Evolutionary conservation across 2,329 filamentous ascomycete genomes (phyloP).

Genomic region (Aspergillus sp.): DNA sequence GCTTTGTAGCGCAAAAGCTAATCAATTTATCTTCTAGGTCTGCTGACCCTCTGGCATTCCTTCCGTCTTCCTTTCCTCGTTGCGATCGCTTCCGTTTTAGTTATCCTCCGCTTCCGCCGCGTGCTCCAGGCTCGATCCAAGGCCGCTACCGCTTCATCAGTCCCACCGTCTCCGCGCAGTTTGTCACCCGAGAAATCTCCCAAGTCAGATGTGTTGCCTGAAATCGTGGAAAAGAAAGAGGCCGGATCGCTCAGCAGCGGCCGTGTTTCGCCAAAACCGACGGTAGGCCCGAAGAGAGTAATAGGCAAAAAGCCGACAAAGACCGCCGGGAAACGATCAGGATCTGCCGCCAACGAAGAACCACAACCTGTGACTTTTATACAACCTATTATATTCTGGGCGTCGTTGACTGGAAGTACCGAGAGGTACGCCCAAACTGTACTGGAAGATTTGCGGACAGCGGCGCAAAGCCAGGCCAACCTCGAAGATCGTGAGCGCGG

Average conservation of each 20-base stretch:
- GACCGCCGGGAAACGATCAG: conserved; percentile 23
- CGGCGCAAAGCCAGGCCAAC: conserved; percentile 29
- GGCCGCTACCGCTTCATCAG: conserved; percentile 29
- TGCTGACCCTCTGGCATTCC: conserved; percentile 48
- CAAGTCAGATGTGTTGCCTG: neutral
- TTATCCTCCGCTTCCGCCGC: conserved; percentile 30
- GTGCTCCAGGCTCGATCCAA: conserved; percentile 25
- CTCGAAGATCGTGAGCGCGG: conserved; percentile 26
- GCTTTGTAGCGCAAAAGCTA: neutral
- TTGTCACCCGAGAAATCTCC: conserved; percentile 24
- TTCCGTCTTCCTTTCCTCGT: conserved; percentile 49
- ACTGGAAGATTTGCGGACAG: conserved; percentile 53
- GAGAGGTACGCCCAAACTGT: conserved; percentile 70
- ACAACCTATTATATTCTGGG: conserved; percentile 82
- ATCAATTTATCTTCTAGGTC: conserved; percentile 23
- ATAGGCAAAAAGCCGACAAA: conserved; percentile 34
- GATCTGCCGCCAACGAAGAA: conserved; percentile 16
- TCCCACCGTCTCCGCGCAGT: conserved; percentile 33
- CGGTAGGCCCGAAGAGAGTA: conserved; percentile 34
- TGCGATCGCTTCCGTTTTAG: conserved; percentile 36
- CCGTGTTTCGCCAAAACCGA: conserved; percentile 16
- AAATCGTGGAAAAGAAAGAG: neutral
- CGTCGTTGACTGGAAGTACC: conserved; percentile 81
- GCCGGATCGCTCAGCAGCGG: neutral
- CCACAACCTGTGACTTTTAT: conserved; percentile 28